A percentile compares a stretch with the other conserved stretches of the same genome.
phyloP scores from a whole-genome alignment of 2,329 filamentous ascomycete genomes.

The Metarhizium rileyi region DNA sequence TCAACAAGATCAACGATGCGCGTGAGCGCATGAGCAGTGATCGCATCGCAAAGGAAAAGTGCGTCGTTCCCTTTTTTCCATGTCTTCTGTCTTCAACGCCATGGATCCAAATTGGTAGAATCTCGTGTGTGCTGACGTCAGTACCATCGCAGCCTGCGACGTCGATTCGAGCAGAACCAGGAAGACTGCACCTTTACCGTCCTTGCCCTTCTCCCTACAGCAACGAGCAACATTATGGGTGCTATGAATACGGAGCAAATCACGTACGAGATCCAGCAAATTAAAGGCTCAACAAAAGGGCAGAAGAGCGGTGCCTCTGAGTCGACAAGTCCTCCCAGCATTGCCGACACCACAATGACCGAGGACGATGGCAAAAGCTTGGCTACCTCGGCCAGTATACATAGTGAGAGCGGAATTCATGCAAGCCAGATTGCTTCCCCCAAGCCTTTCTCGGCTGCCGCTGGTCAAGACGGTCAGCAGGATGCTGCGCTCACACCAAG shows the following conservation, averaged over 20 bases:
- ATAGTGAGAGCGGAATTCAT: conserved; percentile 76
- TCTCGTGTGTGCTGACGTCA: background rate
- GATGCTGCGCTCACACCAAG: conserved; percentile 28
- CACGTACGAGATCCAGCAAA: conserved; percentile 86
- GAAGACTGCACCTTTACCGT: conserved; percentile 98
- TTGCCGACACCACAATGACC: conserved; percentile 61
- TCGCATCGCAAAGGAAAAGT: conserved; percentile 95
- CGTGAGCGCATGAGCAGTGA: conserved; percentile 95
- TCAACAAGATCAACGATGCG: conserved; percentile 85
- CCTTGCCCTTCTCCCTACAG: conserved; percentile 86
- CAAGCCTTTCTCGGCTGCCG: conserved; percentile 30
- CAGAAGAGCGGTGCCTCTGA: conserved; percentile 47
- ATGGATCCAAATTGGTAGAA: background rate
- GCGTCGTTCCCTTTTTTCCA: conserved; percentile 19
- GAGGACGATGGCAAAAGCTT: conserved; percentile 79
- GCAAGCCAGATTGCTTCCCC: conserved; percentile 64
- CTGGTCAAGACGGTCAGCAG: conserved; percentile 24
- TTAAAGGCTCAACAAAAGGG: conserved; percentile 59
- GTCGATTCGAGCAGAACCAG: conserved; percentile 97
- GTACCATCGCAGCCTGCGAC: conserved; percentile 57
- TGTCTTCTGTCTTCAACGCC: background rate
- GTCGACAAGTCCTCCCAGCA: conserved; percentile 42
- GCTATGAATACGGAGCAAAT: conserved; percentile 86
- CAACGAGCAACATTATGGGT: conserved; percentile 79
- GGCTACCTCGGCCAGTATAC: conserved; percentile 45